Evolutionary conservation across 2,329 filamentous ascomycete genomes (phyloP).

Genomic region (Trichophyton simii): DNA sequence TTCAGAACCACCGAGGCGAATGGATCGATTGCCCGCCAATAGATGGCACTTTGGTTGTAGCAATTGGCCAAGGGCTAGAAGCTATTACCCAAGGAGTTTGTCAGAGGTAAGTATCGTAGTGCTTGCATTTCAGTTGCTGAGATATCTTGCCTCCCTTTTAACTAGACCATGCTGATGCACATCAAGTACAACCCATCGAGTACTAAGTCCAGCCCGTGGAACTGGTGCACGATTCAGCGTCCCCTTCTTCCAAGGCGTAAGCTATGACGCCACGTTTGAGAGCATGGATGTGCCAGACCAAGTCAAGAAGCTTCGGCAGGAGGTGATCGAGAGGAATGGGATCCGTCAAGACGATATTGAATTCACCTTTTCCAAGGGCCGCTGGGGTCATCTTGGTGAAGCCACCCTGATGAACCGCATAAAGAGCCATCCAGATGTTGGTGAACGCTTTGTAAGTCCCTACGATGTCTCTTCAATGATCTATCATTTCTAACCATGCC

Average conservation of each 20-base stretch:
- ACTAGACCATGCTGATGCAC: not conserved
- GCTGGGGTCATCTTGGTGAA: slow-evolving; percentile 59
- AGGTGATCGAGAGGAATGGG: slow-evolving; percentile 45
- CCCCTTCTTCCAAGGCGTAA: slow-evolving; percentile 80
- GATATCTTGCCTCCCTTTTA: not conserved
- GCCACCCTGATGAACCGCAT: slow-evolving; percentile 73
- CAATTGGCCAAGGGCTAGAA: slow-evolving; percentile 77
- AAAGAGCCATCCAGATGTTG: slow-evolving; percentile 79
- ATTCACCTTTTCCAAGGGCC: slow-evolving; percentile 67
- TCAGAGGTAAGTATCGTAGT: slow-evolving; percentile 32
- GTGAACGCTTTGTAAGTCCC: slow-evolving; percentile 50
- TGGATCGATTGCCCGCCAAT: slow-evolving; percentile 78
- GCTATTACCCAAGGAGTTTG: slow-evolving; percentile 75
- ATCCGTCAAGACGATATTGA: slow-evolving; percentile 61
- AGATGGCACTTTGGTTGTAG: slow-evolving; percentile 66
- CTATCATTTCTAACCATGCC: not conserved
- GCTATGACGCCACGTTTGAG: slow-evolving; percentile 66
- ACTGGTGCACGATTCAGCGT: slow-evolving; percentile 63
- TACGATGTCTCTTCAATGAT: slow-evolving; percentile 13
- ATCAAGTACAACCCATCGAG: slow-evolving; percentile 61
- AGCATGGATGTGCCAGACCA: slow-evolving; percentile 57
- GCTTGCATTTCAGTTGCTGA: not conserved
- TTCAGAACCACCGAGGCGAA: slow-evolving; percentile 62
- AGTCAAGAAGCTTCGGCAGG: slow-evolving; percentile 49
- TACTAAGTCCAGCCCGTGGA: slow-evolving; percentile 59